These are phyloP conservation scores for Puccinia hordei DNA, from an alignment of 1,284 basidiomycete species.

Conservation along the genomic window DNA sequence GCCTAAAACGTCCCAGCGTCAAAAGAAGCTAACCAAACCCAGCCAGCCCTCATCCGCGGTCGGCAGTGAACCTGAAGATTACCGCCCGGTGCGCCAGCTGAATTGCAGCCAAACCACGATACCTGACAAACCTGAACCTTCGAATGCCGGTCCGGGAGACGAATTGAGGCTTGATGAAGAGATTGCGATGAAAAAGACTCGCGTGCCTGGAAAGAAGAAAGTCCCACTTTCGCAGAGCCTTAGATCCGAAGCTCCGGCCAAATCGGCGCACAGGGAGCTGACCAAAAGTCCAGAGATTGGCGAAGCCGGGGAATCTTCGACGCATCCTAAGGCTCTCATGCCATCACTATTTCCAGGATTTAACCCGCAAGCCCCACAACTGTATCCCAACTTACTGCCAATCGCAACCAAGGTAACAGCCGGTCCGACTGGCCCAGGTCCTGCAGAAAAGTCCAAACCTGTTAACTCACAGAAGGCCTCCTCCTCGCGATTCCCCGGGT, in stretches of 20 bases:
- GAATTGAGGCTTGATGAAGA: background rate
- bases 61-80: conserved; percentile 23
- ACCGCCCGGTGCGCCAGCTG: background rate
- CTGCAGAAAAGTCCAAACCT: background rate
- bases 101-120: background rate
- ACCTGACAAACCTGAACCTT: background rate
- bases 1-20: conserved; percentile 13
- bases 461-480: too few relatives aligned
- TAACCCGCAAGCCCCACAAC: conserved; percentile 36
- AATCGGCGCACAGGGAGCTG: background rate
- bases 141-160: background rate
- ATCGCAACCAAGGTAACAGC: conserved; percentile 6
- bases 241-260: background rate
- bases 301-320: background rate
- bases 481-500: too few relatives aligned
- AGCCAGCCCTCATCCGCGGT: background rate
- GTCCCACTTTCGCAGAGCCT: background rate
- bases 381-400: conserved; percentile 9
- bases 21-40: conserved; percentile 21
- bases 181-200: background rate
- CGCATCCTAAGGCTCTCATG: too few relatives aligned
- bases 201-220: conserved; percentile 8
- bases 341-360: conserved; percentile 1
- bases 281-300: background rate
- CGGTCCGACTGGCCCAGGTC: background rate